Evolutionary conservation across 1,284 basidiomycete genomes (phyloP).

Genomic region (Irpex sp.): DNA sequence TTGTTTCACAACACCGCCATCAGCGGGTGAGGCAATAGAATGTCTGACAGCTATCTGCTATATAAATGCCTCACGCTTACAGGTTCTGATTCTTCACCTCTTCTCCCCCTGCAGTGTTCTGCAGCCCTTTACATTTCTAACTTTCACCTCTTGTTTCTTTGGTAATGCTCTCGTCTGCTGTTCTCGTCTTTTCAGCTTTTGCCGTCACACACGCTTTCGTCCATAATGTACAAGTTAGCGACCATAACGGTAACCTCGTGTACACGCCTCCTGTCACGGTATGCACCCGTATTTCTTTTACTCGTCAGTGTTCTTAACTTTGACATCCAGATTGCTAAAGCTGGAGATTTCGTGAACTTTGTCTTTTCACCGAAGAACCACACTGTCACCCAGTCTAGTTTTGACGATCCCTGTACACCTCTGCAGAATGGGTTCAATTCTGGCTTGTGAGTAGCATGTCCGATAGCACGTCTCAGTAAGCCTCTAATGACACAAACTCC

Average conservation of each 20-base stretch:
- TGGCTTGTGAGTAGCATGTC: slow-evolving; percentile 36
- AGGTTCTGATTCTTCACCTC: neutral
- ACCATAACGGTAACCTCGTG: neutral
- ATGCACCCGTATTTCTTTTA: neutral
- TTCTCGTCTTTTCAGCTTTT: neutral
- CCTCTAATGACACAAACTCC: slow-evolving; percentile 3
- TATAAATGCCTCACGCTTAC: neutral
- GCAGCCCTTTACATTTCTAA: neutral
- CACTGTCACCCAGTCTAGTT: slow-evolving; percentile 43
- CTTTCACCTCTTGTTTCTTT: neutral
- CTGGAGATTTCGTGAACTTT: slow-evolving; percentile 51
- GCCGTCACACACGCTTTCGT: slow-evolving; percentile 1
- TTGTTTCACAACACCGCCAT: neutral
- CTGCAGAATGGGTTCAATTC: slow-evolving; percentile 48
- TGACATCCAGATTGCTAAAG: neutral
- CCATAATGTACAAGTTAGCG: slow-evolving; percentile 2
- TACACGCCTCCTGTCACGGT: slow-evolving; percentile 4
- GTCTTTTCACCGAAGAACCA: slow-evolving; percentile 40
- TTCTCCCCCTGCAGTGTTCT: neutral
- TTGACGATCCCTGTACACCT: slow-evolving; percentile 45
- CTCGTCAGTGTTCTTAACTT: neutral
- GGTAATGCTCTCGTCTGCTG: neutral
- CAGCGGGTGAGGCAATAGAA: neutral
- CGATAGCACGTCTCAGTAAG: neutral
- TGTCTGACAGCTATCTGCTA: neutral